A percentile compares a stretch with the other conserved stretches of the same genome.
Conservation (phyloP, 2,329 filamentous ascomycete genomes). For the Cryphonectria nitschkei region DNA sequence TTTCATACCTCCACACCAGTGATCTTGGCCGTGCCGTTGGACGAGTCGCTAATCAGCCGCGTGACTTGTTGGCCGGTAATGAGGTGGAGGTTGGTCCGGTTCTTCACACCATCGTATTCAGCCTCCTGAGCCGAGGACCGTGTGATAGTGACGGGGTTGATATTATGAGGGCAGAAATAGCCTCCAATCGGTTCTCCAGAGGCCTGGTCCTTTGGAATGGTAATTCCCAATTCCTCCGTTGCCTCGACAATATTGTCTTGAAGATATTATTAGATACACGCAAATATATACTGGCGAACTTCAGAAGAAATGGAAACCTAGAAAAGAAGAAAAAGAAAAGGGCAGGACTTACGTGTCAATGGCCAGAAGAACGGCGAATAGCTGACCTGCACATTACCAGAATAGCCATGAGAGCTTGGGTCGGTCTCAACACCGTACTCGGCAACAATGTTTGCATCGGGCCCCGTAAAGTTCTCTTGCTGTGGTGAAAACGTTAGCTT, state of each 20-base stretch:
- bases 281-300: neutral
- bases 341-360: slow-evolving; percentile 30
- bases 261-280: neutral
- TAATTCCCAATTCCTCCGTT: slow-evolving; percentile 31
- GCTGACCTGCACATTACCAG: slow-evolving; percentile 36
- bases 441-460: slow-evolving; percentile 31
- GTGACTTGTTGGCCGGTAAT: slow-evolving; percentile 37
- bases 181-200: slow-evolving; percentile 31
- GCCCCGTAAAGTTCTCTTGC: slow-evolving; percentile 36
- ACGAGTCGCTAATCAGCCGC: slow-evolving; percentile 29
- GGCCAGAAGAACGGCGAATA: slow-evolving; percentile 40
- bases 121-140: slow-evolving; percentile 37
- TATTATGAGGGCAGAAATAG: slow-evolving; percentile 33
- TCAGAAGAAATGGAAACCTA: neutral
- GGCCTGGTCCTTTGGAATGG: slow-evolving; percentile 28
- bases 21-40: slow-evolving; percentile 24
- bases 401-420: slow-evolving; percentile 33
- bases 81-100: slow-evolving; percentile 36
- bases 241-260: slow-evolving; percentile 31
- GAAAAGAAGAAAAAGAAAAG: neutral
- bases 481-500: slow-evolving; percentile 1
- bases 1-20: slow-evolving; percentile 30
- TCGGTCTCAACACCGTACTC: slow-evolving; percentile 38
- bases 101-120: slow-evolving; percentile 34
- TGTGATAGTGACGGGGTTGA: slow-evolving; percentile 34